Conservation (phyloP, 2,329 filamentous ascomycete species). For the Hypoxylon sp. region DNA sequence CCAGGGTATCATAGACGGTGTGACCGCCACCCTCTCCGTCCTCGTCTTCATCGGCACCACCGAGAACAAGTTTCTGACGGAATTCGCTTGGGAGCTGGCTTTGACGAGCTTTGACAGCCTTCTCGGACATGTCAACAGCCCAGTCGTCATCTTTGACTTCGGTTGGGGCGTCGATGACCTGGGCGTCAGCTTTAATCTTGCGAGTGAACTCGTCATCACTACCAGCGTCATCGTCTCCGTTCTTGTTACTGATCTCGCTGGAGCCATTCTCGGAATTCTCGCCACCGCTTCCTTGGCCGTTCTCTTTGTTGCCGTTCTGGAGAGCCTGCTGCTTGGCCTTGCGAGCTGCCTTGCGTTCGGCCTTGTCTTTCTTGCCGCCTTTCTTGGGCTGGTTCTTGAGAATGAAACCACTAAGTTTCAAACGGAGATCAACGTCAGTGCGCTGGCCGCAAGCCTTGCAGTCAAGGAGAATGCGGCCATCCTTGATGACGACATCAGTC, state of each 20-base stretch:
- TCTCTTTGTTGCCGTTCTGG: conserved; percentile 68
- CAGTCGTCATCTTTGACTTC: conserved; percentile 89
- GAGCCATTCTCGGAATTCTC: conserved; percentile 74
- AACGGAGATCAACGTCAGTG: conserved; percentile 88
- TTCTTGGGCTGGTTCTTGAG: conserved; percentile 94
- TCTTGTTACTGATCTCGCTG: conserved; percentile 64
- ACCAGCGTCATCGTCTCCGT: conserved; percentile 70
- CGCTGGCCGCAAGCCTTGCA: conserved; percentile 99
- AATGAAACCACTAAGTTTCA: conserved; percentile 98
- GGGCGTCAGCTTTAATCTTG: conserved; percentile 76
- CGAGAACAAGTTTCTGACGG: conserved; percentile 89
- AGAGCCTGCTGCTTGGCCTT: conserved; percentile 84
- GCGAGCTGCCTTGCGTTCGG: conserved; percentile 89
- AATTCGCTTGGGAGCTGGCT: conserved; percentile 94
- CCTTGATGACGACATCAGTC: conserved; percentile 95
- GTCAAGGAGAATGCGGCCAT: conserved; percentile 90
- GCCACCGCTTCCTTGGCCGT: conserved; percentile 68
- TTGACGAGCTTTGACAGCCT: conserved; percentile 93
- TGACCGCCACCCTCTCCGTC: conserved; percentile 81
- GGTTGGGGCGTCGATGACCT: conserved; percentile 63
- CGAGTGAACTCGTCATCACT: conserved; percentile 95
- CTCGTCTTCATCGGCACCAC: conserved; percentile 80
- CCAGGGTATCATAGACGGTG: conserved; percentile 89
- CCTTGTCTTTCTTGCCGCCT: conserved; percentile 94
- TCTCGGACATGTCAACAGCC: conserved; percentile 96